These are phyloP conservation scores for Achaetomiella virescens DNA, from an alignment of 495 filamentous ascomycete genomes.

Conservation along the genomic window DNA sequence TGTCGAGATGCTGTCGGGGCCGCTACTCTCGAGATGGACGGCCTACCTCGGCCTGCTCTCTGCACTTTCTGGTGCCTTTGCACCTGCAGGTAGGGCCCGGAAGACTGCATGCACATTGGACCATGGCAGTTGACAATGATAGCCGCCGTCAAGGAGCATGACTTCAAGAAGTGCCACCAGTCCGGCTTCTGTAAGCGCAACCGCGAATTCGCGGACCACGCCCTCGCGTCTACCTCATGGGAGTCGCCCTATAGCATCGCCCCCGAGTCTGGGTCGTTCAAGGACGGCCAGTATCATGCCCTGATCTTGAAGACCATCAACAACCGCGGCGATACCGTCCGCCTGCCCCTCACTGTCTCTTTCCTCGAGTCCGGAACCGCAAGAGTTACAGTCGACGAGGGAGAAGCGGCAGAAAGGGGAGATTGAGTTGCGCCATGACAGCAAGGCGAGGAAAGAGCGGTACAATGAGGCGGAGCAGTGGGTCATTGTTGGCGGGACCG, in stretches of 20 bases:
- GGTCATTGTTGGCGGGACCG: slow-evolving; percentile 75
- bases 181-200: slow-evolving; percentile 96
- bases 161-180: slow-evolving; percentile 92
- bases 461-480: slow-evolving; percentile 89
- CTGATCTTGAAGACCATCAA: slow-evolving; percentile 68
- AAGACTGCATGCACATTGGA: background rate
- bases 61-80: slow-evolving; percentile 39
- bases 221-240: slow-evolving; percentile 59
- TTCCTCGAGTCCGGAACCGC: slow-evolving; percentile 86
- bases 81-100: slow-evolving; percentile 41
- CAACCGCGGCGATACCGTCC: slow-evolving; percentile 55
- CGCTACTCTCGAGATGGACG: slow-evolving; percentile 51
- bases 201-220: slow-evolving; percentile 78
- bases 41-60: slow-evolving; percentile 45
- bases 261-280: slow-evolving; percentile 62
- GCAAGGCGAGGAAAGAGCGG: slow-evolving; percentile 79
- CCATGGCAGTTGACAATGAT: background rate
- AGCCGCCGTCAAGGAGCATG: slow-evolving; percentile 87
- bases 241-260: slow-evolving; percentile 74
- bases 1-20: slow-evolving; percentile 37
- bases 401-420: slow-evolving; percentile 82
- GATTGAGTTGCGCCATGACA: slow-evolving; percentile 78
- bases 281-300: slow-evolving; percentile 72
- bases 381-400: slow-evolving; percentile 82
- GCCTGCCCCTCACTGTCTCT: slow-evolving; percentile 75